Evolutionary conservation across 805 yeast genomes (phyloP).

Genomic region (Saturnispora hagleri): DNA sequence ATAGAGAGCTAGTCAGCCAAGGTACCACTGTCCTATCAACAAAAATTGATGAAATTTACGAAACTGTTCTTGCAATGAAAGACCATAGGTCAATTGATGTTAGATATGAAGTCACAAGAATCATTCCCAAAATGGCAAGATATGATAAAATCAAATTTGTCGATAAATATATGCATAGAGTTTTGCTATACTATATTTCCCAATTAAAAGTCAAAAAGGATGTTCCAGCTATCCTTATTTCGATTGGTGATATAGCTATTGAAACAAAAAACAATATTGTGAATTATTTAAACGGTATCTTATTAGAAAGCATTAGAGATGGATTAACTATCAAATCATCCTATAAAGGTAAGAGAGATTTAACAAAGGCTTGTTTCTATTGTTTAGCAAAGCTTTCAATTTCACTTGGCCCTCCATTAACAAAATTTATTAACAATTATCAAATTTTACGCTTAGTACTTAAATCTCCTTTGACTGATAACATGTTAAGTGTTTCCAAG

Average conservation of each 20-base stretch:
- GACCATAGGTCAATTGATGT: slow-evolving; percentile 70
- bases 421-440: slow-evolving; percentile 79
- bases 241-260: slow-evolving; percentile 77
- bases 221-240: slow-evolving; percentile 60
- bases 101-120: slow-evolving; percentile 74
- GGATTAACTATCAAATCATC: slow-evolving; percentile 51
- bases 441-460: slow-evolving; percentile 64
- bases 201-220: slow-evolving; percentile 69
- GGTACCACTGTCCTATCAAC: slow-evolving; percentile 66
- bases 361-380: slow-evolving; percentile 78
- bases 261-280: slow-evolving; percentile 79
- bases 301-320: slow-evolving; percentile 75
- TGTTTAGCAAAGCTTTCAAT: slow-evolving; percentile 80
- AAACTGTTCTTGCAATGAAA: slow-evolving; percentile 60
- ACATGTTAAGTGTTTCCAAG: slow-evolving; percentile 67
- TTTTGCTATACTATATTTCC: slow-evolving; percentile 65
- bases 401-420: slow-evolving; percentile 88
- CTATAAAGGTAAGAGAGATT: slow-evolving; percentile 56
- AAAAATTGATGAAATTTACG: slow-evolving; percentile 69
- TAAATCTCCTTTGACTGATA: slow-evolving; percentile 74
- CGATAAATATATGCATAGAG: slow-evolving; percentile 69
- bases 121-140: slow-evolving; percentile 74
- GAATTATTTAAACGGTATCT: slow-evolving; percentile 80
- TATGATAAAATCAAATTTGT: slow-evolving; percentile 71
- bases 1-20: slow-evolving; percentile 62